A percentile compares a stretch with the other conserved stretches of the same genome.
Evolutionary conservation across 2,329 filamentous ascomycete species (phyloP).

Genomic region (Arthrobotrys iridis): DNA sequence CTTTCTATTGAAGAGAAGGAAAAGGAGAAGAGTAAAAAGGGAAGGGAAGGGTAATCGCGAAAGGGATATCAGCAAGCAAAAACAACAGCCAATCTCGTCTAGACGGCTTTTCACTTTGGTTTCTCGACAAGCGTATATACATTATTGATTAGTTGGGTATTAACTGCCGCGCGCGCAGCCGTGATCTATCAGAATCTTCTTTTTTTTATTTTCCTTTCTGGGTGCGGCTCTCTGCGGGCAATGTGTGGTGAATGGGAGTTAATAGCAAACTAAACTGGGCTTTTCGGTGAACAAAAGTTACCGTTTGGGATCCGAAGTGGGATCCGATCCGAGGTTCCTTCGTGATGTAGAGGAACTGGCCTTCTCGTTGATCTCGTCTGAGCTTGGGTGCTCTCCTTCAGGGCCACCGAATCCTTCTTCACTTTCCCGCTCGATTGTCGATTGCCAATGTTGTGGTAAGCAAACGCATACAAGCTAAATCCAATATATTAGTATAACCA

Average conservation of each 20-base stretch:
- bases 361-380: slow-evolving; percentile 49
- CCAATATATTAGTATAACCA: slow-evolving; percentile 55
- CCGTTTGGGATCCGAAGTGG: slow-evolving; percentile 39
- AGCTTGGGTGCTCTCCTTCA: slow-evolving; percentile 9
- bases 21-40: slow-evolving; percentile 16
- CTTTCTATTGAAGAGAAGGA: slow-evolving; percentile 37
- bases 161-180: slow-evolving; percentile 38
- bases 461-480: slow-evolving; percentile 88
- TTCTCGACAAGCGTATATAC: slow-evolving; percentile 41
- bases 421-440: slow-evolving; percentile 88
- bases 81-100: slow-evolving; percentile 13
- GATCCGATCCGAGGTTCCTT: slow-evolving; percentile 22
- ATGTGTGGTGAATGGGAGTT: slow-evolving; percentile 10
- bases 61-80: slow-evolving; percentile 10
- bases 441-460: slow-evolving; percentile 92
- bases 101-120: slow-evolving; percentile 18
- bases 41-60: slow-evolving; percentile 7
- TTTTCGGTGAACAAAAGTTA: slow-evolving; percentile 19
- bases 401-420: slow-evolving; percentile 41
- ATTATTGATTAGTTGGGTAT: slow-evolving; percentile 53
- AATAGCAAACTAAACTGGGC: slow-evolving; percentile 31
- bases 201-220: slow-evolving; percentile 11
- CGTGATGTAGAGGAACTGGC: slow-evolving; percentile 40
- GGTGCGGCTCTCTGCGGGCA: not conserved
- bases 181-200: slow-evolving; percentile 45